Conservation (phyloP, 2,329 filamentous ascomycete genomes). For the Claviceps sp. region DNA sequence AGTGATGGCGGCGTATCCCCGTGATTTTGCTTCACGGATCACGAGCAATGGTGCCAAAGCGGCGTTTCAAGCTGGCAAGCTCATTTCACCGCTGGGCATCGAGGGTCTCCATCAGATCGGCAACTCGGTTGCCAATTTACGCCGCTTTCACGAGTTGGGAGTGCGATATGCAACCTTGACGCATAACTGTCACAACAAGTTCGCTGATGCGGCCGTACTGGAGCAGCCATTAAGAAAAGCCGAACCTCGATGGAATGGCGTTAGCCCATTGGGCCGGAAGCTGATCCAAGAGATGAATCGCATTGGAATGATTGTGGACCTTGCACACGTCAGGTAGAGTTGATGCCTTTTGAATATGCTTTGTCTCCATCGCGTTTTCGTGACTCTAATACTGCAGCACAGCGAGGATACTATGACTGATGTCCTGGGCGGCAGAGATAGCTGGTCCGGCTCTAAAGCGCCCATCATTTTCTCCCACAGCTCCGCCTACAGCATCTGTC, state of each 20-base stretch:
- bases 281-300: constrained; percentile 86
- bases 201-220: not conserved
- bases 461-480: constrained; percentile 86
- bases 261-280: constrained; percentile 54
- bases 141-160: constrained; percentile 62
- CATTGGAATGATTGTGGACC: constrained; percentile 48
- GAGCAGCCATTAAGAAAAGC: constrained; percentile 30
- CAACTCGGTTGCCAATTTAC: constrained; percentile 64
- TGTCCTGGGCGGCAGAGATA: constrained; percentile 51
- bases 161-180: constrained; percentile 82
- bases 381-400: constrained; percentile 12
- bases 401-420: constrained; percentile 73
- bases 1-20: constrained; percentile 49
- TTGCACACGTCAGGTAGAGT: constrained; percentile 40
- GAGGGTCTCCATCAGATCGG: constrained; percentile 92
- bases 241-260: constrained; percentile 50
- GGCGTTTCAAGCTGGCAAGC: constrained; percentile 43
- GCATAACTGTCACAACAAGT: constrained; percentile 44
- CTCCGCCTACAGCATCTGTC: constrained; percentile 66
- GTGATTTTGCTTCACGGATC: constrained; percentile 35
- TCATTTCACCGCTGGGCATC: constrained; percentile 60
- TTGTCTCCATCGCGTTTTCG: constrained; percentile 18
- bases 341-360: constrained; percentile 47
- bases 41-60: constrained; percentile 44
- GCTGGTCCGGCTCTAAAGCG: constrained; percentile 60